A percentile compares a stretch with the other conserved stretches of the same genome.
Evolutionary conservation across 495 filamentous ascomycete genomes (phyloP).

Genomic region (Lineolata rhizophorae): DNA sequence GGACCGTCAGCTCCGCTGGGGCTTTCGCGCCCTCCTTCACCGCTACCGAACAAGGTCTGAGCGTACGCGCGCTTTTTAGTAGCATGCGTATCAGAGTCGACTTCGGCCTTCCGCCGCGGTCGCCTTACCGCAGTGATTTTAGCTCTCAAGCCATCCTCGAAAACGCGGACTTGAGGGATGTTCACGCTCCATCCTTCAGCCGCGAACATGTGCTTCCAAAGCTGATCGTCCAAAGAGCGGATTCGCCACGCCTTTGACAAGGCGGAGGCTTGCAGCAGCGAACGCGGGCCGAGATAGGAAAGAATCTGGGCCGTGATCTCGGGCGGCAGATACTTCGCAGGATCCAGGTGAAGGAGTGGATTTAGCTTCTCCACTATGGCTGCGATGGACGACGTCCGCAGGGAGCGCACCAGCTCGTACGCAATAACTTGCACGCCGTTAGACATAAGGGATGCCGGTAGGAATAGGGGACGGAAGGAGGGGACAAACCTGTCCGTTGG

Average conservation of each 20-base stretch:
- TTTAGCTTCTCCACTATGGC: conserved; percentile 56
- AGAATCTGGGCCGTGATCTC: conserved; percentile 81
- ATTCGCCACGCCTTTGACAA: conserved; percentile 65
- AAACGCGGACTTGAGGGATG: conserved; percentile 36
- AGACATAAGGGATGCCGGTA: background rate
- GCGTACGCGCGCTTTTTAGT: conserved; percentile 29
- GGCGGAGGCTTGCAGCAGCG: conserved; percentile 53
- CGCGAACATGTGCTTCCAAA: conserved; percentile 69
- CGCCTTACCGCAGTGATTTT: conserved; percentile 5
- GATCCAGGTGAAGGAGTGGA: conserved; percentile 77
- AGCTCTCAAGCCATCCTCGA: conserved; percentile 35
- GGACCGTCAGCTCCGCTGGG: conserved; percentile 1
- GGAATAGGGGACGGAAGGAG: conserved; percentile 1
- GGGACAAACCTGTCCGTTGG: conserved; percentile 29
- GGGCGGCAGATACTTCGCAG: conserved; percentile 59
- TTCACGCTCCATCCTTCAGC: conserved; percentile 69
- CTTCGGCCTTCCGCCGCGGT: conserved; percentile 24
- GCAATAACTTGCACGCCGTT: conserved; percentile 24
- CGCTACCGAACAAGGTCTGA: conserved; percentile 21
- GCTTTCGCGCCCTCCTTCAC: conserved; percentile 8
- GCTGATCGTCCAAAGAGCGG: conserved; percentile 56
- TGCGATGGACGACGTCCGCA: conserved; percentile 54
- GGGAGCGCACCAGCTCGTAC: conserved; percentile 43
- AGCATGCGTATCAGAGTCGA: conserved; percentile 25
- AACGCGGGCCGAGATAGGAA: conserved; percentile 55